Evolutionary conservation across 441 rosid species (phyloP).

Genomic region (Bruguiera hainesii): DNA sequence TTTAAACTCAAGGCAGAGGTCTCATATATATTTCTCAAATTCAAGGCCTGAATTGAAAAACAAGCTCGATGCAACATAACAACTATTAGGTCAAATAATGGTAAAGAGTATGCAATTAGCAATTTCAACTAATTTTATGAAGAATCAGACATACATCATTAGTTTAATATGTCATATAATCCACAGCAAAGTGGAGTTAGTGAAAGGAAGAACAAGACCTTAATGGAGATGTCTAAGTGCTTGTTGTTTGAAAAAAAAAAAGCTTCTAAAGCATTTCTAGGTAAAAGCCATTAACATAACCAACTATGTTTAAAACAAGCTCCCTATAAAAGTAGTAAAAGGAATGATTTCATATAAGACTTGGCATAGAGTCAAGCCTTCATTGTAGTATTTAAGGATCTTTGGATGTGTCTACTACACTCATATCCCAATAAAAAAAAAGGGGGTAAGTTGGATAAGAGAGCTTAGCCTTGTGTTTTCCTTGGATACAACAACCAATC

Average conservation of each 20-base stretch:
- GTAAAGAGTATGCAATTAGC: neutral
- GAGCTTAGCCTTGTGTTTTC: no score
- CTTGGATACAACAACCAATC: no score
- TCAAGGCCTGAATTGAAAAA: neutral
- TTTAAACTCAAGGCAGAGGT: neutral
- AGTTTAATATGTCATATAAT: neutral
- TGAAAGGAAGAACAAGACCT: neutral
- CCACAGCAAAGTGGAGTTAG: rapidly evolving
- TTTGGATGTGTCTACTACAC: no score
- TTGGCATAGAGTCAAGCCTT: no score
- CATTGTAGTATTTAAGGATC: no score
- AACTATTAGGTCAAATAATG: neutral
- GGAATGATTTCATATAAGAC: no score
- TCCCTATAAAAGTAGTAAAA: no score
- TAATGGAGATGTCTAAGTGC: neutral
- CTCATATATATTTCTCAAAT: neutral
- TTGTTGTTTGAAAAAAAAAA: neutral
- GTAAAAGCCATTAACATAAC: neutral
- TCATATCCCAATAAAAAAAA: no score
- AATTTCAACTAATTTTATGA: neutral
- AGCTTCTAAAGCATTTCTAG: neutral
- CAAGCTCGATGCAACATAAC: neutral
- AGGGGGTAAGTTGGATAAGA: no score
- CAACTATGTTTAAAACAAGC: no score
- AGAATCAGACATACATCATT: neutral